Base-by-base conservation (phyloP, 176 grass and related monocot genomes). In the Coix lacrymajobi region DNA sequence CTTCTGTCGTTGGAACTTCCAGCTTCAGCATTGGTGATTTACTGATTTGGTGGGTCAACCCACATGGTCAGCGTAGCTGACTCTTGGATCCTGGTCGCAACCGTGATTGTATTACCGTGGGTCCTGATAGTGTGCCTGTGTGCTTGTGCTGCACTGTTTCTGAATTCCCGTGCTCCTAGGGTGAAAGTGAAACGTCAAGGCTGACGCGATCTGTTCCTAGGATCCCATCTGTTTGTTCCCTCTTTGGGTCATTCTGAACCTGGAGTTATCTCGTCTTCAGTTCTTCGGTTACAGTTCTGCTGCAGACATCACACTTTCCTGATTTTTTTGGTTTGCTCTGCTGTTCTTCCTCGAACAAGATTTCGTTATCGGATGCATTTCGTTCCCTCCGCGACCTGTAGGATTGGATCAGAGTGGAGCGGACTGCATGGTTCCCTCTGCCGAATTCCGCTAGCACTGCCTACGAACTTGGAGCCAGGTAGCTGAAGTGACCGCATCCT, bases 1-100 rank as follows among this genome's bases (percentile, higher is more conserved):
- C 48, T n/a, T n/a, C n/a, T 65, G 76, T 26, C 62, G 38, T n/a
- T 3, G 31, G 6, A 86, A 73, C 17, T 52, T 46, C 33, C 70
- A 52, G 52, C 31, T 83, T 52, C 11, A 92, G 17, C 61, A 81
- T 65, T 75, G 39, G n/a, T n/a, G n/a, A n/a, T n/a, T n/a, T n/a
- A n/a, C n/a, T n/a, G n/a, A n/a, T n/a, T n/a, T n/a, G n/a, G 37
- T 68, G 58, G 29, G n/a, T 54, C 51, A 39, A 32, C 15, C 30
- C 60, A 39, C 31, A 24, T 2, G 17, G 24, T 14, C 16, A 12
- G 15, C 26, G 7, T 65, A 64, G 41, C 26, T 14, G 3, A 54
- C 16, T 66, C 4, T 54, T 57, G 19, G 43, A 73, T 24, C 33
- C 77, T 33, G 66, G 40, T 39, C 26, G 57, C 73, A 71, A 4